Evolutionary conservation across 2,329 filamentous ascomycete genomes (phyloP).

Genomic region (Diplodia corticola): DNA sequence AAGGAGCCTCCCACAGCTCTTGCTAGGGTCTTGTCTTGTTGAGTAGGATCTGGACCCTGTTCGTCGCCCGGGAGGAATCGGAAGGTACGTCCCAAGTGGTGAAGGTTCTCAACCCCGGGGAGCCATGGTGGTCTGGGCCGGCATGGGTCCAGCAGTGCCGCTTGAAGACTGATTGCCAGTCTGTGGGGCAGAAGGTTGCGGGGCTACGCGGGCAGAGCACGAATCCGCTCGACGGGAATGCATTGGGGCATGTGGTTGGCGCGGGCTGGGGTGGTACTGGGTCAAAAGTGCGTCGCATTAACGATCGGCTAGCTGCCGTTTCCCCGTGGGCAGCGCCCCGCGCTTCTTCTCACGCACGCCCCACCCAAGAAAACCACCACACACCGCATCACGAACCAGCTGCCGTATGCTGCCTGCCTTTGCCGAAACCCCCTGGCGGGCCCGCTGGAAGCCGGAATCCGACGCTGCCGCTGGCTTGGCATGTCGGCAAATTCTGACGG

Average conservation of each 20-base stretch:
- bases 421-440: slow-evolving; percentile 3
- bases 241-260: too few species aligned
- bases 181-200: too few species aligned
- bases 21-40: neutral
- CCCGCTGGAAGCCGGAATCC: slow-evolving; percentile 9
- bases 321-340: slow-evolving; percentile 13
- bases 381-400: neutral
- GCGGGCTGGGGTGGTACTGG: neutral
- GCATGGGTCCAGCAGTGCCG: too few species aligned
- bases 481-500: neutral
- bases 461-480: neutral
- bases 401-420: too few species aligned
- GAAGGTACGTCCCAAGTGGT: neutral
- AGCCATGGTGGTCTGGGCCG: too few species aligned
- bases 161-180: too few species aligned
- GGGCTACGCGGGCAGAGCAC: too few species aligned
- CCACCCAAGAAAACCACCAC: neutral
- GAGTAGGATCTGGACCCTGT: neutral
- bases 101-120: too few species aligned
- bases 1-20: neutral
- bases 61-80: neutral
- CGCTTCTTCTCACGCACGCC: neutral
- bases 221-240: too few species aligned
- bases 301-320: slow-evolving; percentile 12
- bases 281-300: neutral